phyloP scores from a whole-genome alignment of 106 monocot species.

The Dactylorhiza incarnata region DNA sequence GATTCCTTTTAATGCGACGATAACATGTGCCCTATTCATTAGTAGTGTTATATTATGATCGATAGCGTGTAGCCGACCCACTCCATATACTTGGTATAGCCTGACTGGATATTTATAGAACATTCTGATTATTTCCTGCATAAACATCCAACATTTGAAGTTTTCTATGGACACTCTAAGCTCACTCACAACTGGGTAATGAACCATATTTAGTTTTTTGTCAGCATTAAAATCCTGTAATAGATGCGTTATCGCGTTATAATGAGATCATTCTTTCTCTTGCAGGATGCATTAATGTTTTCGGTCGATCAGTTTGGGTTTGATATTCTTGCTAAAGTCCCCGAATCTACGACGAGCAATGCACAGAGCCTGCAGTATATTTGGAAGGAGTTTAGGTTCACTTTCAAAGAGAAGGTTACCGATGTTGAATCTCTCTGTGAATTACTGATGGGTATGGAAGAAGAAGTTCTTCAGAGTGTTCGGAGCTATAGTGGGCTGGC shows the following conservation, averaged over 20 bases:
- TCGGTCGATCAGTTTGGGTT: conserved; percentile 65
- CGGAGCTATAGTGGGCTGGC: conserved; percentile 65
- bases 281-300: conserved; percentile 71
- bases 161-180: no score
- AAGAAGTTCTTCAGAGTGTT: conserved; percentile 58
- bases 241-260: not conserved
- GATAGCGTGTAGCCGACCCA: no score
- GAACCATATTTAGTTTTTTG: no score
- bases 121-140: no score
- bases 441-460: conserved; percentile 71
- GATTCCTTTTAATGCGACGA: no score
- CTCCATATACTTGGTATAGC: no score
- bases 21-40: no score
- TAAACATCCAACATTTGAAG: no score
- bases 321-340: conserved; percentile 68
- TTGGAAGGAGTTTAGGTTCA: conserved; percentile 88
- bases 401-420: conserved; percentile 60
- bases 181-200: no score
- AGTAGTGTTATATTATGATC: no score
- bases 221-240: not conserved
- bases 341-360: not conserved
- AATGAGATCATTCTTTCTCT: not conserved
- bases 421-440: conserved; percentile 63
- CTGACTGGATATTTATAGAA: no score
- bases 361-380: conserved; percentile 22